Conservation (phyloP, 2,329 filamentous ascomycete species). For the Xylogone sp. region DNA sequence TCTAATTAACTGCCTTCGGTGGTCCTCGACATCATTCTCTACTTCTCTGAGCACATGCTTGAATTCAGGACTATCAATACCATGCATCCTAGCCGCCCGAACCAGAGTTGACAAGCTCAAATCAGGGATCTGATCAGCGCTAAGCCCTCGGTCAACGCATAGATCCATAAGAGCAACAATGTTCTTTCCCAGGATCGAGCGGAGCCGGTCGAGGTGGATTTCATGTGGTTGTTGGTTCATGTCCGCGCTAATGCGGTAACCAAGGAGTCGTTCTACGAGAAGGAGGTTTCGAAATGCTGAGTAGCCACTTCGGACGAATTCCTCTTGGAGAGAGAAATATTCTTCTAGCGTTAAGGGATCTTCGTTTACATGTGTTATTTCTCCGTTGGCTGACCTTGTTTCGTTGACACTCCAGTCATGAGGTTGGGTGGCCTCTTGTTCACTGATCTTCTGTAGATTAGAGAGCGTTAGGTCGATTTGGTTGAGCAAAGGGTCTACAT, state of each 20-base stretch:
- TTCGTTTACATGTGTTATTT: neutral
- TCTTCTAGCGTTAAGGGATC: neutral
- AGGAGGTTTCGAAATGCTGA: neutral
- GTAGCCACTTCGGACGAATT: neutral
- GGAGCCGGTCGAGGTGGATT: neutral
- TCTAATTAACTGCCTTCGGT: neutral
- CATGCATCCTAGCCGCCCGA: neutral
- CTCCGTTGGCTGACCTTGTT: neutral
- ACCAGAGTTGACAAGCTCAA: neutral
- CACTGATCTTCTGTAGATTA: neutral
- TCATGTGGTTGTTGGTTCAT: neutral
- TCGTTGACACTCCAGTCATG: neutral
- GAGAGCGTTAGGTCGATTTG: neutral
- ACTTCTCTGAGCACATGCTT: neutral
- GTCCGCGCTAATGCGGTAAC: neutral
- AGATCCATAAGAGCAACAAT: neutral
- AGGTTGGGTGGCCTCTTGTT: neutral
- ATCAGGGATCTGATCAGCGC: neutral
- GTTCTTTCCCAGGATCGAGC: neutral
- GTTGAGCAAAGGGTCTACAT: neutral
- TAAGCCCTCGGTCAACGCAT: neutral
- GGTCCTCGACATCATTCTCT: neutral
- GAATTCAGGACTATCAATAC: neutral
- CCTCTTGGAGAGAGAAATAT: neutral
- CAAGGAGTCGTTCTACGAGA: neutral